Evolutionary conservation across 2,329 filamentous ascomycete species (phyloP).

Genomic region (Colletotrichum filicis): DNA sequence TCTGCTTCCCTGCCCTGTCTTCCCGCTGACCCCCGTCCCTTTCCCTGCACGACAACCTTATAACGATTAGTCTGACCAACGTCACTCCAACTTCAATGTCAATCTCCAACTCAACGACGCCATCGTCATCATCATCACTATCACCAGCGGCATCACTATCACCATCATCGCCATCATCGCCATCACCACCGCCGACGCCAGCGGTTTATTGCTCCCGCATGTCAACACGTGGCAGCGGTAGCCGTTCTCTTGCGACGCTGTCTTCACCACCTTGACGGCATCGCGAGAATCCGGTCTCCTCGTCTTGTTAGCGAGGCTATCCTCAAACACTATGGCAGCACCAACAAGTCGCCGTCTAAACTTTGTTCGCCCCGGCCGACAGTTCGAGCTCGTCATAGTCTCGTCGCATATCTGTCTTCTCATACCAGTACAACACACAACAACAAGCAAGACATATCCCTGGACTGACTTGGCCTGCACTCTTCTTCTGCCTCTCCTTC

Average conservation of each 20-base stretch:
- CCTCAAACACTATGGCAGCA: slow-evolving; percentile 11
- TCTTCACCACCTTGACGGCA: not conserved
- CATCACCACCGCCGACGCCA: too few relatives aligned
- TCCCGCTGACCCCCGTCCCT: slow-evolving; percentile 27
- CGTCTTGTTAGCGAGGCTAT: not conserved
- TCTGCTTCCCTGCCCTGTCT: slow-evolving; percentile 20
- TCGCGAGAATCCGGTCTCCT: not conserved
- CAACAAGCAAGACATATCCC: not conserved
- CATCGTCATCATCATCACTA: too few relatives aligned
- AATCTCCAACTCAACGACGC: not conserved
- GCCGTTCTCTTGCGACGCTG: not conserved
- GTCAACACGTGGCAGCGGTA: not conserved
- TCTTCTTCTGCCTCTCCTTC: not conserved
- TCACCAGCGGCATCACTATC: too few relatives aligned
- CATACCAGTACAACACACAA: not conserved
- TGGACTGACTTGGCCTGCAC: not conserved
- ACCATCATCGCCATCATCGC: too few relatives aligned
- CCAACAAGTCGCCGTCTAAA: slow-evolving; percentile 21
- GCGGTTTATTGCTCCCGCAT: not conserved
- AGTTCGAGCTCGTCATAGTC: slow-evolving; percentile 8
- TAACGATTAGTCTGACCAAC: not conserved
- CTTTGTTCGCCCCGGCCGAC: slow-evolving; percentile 10
- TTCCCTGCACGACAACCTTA: slow-evolving; percentile 16
- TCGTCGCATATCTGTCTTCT: not conserved
- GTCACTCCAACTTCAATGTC: slow-evolving; percentile 4